phyloP scores from a whole-genome alignment of 2,329 filamentous ascomycete species.

The Sarocladium strictum region DNA sequence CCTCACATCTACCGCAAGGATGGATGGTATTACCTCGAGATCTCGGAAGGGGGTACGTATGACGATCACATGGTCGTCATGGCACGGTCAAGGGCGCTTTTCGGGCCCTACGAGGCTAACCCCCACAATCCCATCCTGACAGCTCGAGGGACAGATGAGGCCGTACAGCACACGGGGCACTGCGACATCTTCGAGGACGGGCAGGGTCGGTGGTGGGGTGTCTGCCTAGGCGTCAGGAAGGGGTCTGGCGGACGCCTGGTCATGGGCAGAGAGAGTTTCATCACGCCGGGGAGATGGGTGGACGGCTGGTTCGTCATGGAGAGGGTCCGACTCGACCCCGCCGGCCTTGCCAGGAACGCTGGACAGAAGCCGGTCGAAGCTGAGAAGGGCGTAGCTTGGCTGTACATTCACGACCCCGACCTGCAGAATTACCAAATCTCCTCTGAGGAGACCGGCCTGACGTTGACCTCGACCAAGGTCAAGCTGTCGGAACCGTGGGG shows the following conservation, averaged over 20 bases:
- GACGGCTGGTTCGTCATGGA: slow-evolving; percentile 26
- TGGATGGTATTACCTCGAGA: slow-evolving; percentile 33
- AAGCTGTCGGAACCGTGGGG: neutral
- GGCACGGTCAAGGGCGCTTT: slow-evolving; percentile 33
- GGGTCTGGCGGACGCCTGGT: slow-evolving; percentile 15
- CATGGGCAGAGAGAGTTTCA: slow-evolving; percentile 28
- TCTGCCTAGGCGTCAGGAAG: slow-evolving; percentile 10
- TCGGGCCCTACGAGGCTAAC: slow-evolving; percentile 30
- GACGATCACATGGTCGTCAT: slow-evolving; percentile 47
- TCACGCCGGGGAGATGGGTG: slow-evolving; percentile 22
- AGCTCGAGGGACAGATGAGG: slow-evolving; percentile 31
- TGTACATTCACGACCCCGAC: slow-evolving; percentile 5
- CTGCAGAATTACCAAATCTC: too few relatives aligned
- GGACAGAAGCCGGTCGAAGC: too few relatives aligned
- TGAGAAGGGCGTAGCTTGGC: neutral
- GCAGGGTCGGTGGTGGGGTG: slow-evolving; percentile 12
- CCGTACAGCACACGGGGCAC: slow-evolving; percentile 18
- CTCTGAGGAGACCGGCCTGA: neutral
- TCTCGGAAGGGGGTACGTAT: slow-evolving; percentile 33
- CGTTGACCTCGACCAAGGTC: neutral
- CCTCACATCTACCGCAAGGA: slow-evolving; percentile 36
- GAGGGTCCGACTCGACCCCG: neutral
- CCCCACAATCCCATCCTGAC: slow-evolving; percentile 24
- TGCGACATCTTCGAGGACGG: slow-evolving; percentile 14
- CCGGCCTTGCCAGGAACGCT: neutral